Percentiles rank a stretch among this genome's conserved stretches.
Conservation (phyloP, 2,329 filamentous ascomycete species). For the Mycosphaerella arachidis region DNA sequence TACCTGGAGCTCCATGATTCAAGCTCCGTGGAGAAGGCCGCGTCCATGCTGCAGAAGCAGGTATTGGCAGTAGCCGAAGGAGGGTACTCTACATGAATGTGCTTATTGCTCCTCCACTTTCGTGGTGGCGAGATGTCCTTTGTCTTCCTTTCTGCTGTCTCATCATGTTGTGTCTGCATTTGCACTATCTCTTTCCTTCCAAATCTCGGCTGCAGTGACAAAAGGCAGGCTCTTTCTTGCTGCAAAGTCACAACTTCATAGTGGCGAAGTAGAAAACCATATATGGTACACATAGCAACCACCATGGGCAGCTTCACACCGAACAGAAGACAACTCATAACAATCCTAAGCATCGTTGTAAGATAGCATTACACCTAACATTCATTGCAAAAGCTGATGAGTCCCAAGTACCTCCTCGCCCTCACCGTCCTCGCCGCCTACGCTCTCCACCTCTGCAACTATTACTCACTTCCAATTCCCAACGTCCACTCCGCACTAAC, state of each 20-base stretch:
- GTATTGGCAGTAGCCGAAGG: not conserved
- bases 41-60: not conserved
- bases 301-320: not conserved
- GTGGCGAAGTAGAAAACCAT: not conserved
- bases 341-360: slow-evolving; percentile 37
- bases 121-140: not conserved
- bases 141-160: not conserved
- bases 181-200: too few relatives aligned
- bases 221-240: too few relatives aligned
- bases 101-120: not conserved
- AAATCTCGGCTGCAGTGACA: too few relatives aligned
- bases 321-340: slow-evolving; percentile 37
- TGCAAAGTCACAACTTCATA: too few relatives aligned
- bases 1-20: not conserved
- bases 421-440: slow-evolving; percentile 39
- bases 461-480: slow-evolving; percentile 41
- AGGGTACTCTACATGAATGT: not conserved
- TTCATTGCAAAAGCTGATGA: not conserved
- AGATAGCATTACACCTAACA: slow-evolving; percentile 6
- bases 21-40: not conserved
- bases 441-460: slow-evolving; percentile 29
- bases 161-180: not conserved
- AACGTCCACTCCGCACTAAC: slow-evolving; percentile 39
- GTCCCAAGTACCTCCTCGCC: slow-evolving; percentile 38
- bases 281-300: not conserved